phyloP scores from a whole-genome alignment of 2,329 filamentous ascomycete species.

The Sporothrix sp. region DNA sequence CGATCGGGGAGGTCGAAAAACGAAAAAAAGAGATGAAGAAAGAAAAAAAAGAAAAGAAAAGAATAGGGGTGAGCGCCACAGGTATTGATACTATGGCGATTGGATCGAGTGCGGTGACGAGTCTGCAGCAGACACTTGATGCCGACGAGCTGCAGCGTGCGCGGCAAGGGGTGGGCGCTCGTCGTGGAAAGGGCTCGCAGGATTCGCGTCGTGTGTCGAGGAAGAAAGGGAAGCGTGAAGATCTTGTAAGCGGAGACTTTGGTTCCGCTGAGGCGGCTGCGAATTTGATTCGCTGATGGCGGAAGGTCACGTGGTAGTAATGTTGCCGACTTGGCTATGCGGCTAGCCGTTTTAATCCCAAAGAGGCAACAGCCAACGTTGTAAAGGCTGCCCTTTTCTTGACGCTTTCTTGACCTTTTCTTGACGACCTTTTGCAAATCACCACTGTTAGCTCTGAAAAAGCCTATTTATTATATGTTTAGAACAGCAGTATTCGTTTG shows the following conservation, averaged over 20 bases:
- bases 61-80: neutral
- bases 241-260: constrained; percentile 9
- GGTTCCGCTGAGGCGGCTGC: neutral
- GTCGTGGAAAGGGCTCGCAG: neutral
- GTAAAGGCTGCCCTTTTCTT: no score
- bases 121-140: neutral
- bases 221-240: constrained; percentile 4
- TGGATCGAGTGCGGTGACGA: no score
- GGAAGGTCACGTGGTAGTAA: neutral
- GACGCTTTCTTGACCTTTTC: no score
- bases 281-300: constrained; percentile 2
- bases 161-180: neutral
- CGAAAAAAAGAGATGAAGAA: neutral
- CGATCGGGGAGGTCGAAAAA: neutral
- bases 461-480: no score
- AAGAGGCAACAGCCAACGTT: constrained; percentile 3
- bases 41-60: neutral
- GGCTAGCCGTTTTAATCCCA: no score
- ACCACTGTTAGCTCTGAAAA: no score
- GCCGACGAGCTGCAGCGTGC: neutral
- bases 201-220: constrained; percentile 7
- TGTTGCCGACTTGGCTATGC: no score
- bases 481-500: no score
- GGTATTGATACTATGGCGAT: neutral
- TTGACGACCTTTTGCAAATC: no score